Evolutionary conservation across 192 early-diverging fungal genomes (phyloP).

Genomic region (Mortierella antarctica): DNA sequence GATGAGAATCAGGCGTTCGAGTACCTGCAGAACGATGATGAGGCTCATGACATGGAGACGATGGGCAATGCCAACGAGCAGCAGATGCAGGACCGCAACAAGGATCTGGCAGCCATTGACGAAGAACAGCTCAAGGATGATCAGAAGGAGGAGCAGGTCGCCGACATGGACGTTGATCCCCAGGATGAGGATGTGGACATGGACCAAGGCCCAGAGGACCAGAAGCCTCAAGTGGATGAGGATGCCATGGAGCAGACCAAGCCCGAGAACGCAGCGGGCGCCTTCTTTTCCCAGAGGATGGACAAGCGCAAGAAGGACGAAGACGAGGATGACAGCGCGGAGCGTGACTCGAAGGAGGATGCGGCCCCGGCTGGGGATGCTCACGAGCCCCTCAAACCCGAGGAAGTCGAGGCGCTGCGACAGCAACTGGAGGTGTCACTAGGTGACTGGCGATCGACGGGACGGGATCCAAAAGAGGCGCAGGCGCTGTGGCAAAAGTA

Average conservation of each 20-base stretch:
- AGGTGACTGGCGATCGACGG: slow-evolving; percentile 77
- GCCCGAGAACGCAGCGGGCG: slow-evolving; percentile 46
- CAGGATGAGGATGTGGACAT: slow-evolving; percentile 63
- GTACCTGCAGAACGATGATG: slow-evolving; percentile 82
- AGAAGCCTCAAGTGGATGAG: slow-evolving; percentile 45
- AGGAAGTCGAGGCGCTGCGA: slow-evolving; percentile 81
- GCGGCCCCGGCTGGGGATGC: slow-evolving; percentile 37
- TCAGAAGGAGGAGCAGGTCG: slow-evolving; percentile 57
- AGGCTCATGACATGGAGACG: slow-evolving; percentile 78
- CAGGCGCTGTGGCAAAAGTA: slow-evolving; percentile 91
- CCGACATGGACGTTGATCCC: slow-evolving; percentile 73
- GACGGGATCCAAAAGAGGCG: slow-evolving; percentile 69
- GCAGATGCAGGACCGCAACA: slow-evolving; percentile 68
- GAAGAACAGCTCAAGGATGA: slow-evolving; percentile 66
- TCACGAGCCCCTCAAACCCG: slow-evolving; percentile 60
- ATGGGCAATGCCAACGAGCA: slow-evolving; percentile 77
- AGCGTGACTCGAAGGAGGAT: slow-evolving; percentile 38
- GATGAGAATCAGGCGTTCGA: slow-evolving; percentile 74
- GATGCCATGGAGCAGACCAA: slow-evolving; percentile 56
- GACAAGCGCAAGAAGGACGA: slow-evolving; percentile 45
- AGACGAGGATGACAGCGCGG: slow-evolving; percentile 47
- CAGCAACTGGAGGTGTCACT: slow-evolving; percentile 82
- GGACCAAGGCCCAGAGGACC: slow-evolving; percentile 47
- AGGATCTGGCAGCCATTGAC: slow-evolving; percentile 71
- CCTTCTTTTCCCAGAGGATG: slow-evolving; percentile 54